Percentiles rank a stretch among this genome's conserved stretches.
Conservation (phyloP, 2,329 filamentous ascomycete species). For the Cercospora sojina region DNA sequence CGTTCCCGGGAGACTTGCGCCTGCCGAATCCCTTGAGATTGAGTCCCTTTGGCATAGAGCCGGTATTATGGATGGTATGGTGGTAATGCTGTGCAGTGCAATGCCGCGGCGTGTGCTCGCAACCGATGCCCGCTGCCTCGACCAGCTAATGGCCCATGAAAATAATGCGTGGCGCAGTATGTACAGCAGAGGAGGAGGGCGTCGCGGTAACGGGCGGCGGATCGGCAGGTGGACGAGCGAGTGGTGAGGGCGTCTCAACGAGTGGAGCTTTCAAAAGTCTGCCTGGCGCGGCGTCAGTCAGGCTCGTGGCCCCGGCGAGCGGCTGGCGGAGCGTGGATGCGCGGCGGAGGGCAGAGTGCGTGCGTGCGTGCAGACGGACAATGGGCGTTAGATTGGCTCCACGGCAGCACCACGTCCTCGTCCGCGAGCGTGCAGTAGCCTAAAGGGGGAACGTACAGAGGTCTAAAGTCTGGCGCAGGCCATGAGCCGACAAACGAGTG, state of each 20-base stretch:
- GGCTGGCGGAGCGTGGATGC: not conserved
- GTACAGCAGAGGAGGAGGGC: conserved; percentile 19
- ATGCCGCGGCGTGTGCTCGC: conserved; percentile 8
- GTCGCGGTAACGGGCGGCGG: conserved; percentile 2
- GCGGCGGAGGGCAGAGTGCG: not conserved
- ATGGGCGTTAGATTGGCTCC: not conserved
- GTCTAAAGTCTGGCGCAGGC: not conserved
- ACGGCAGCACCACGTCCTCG: not conserved
- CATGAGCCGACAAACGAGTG: not conserved
- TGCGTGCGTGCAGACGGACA: not conserved
- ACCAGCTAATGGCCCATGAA: conserved; percentile 22
- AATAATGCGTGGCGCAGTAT: conserved; percentile 18
- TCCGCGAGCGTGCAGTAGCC: not conserved
- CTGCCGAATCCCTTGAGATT: conserved; percentile 53
- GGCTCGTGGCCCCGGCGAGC: not conserved
- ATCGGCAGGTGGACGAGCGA: not conserved
- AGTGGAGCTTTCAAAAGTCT: not conserved
- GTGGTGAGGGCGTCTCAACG: not conserved
- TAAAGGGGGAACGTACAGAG: not conserved
- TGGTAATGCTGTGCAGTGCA: conserved; percentile 8
- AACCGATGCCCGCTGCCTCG: conserved; percentile 12
- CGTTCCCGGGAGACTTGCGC: conserved; percentile 57
- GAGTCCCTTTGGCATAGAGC: conserved; percentile 54
- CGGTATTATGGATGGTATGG: conserved; percentile 23
- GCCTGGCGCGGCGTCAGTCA: conserved; percentile 3